Base-by-base conservation (phyloP, 768 basidiomycete genomes). In the Mrakia gelida region DNA sequence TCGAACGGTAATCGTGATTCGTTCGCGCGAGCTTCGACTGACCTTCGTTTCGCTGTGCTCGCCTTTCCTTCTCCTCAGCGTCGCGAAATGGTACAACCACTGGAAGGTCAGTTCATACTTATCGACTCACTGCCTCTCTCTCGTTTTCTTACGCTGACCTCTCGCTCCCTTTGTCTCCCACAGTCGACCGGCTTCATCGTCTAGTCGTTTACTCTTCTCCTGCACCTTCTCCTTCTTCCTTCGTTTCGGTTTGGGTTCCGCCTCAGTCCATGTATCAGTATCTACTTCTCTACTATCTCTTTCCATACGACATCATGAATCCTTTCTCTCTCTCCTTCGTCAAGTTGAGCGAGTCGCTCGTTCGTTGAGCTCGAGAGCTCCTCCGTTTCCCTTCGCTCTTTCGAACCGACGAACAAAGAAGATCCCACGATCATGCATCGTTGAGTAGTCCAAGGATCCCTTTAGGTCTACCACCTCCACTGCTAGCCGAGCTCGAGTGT, bases 401-500 rank as follows among this genome's bases (percentile, higher is more conserved):
- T 21, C 49, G 16, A 52, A 7, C 49, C 16, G 49, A 21, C 49
- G 13, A 49, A 9, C 45, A 49, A 21, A 52, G 49, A 21, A 52
- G 18, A 3, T 21, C 49, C 18, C 15, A 52, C 13, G 49, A 52
- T 52, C 49, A 52, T 52, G 49, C 49, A 52, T 52, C 49, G 34
- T 67, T 67, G 34, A 67, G 65, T 2, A 67, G 65, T 30, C 65
- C 65, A 21, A 67, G 38, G 18, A 67, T 67, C 13, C 65, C 65
- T 13, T 67, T 67, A 9, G 65, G 65, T 38, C 34, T 38, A 63
- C 62, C 62, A 30, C 62, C 30, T 34, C 62, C 62, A 63, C 62
- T 63, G 13, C 62, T 23, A 30, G 28, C 32, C 4, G 28, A n/a
- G 32, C 62, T 63, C n/a, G 28, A 13, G 18, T 63, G 62, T 34